A percentile compares a stretch with the other conserved stretches of the same genome.
Conservation (phyloP, 1,284 basidiomycete species). For the Fistulinella cinereoalba region DNA sequence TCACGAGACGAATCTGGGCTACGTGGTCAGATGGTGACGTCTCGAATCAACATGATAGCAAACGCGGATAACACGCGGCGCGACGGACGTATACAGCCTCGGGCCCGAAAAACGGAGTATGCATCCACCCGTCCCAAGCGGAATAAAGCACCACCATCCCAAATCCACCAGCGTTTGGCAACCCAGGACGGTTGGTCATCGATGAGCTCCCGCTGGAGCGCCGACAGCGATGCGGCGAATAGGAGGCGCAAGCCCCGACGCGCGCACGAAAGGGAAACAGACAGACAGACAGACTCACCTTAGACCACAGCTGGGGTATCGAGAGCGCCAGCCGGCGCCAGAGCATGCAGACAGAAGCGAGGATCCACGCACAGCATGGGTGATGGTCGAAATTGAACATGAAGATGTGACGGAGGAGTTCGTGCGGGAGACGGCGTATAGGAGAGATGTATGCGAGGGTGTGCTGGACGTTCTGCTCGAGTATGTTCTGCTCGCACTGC, state of each 20-base stretch:
- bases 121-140: slow-evolving; percentile 2
- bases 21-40: slow-evolving; percentile 2
- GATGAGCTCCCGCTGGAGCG: slow-evolving; percentile 10
- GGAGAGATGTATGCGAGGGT: slow-evolving; percentile 64
- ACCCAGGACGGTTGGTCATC: slow-evolving; percentile 1
- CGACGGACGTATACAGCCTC: not conserved
- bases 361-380: slow-evolving; percentile 66
- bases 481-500: slow-evolving; percentile 42
- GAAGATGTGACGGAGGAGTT: slow-evolving; percentile 66
- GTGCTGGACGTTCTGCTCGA: slow-evolving; percentile 48
- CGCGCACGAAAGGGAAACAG: not conserved
- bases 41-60: slow-evolving; percentile 1
- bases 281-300: slow-evolving; percentile 44
- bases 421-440: slow-evolving; percentile 61
- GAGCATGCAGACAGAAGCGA: slow-evolving; percentile 57
- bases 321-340: slow-evolving; percentile 62
- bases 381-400: slow-evolving; percentile 62
- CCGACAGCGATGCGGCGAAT: slow-evolving; percentile 9
- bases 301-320: slow-evolving; percentile 70
- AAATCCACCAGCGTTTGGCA: not conserved
- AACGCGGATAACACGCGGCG: slow-evolving; percentile 8
- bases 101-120: not conserved
- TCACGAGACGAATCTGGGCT: slow-evolving; percentile 64
- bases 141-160: not conserved
- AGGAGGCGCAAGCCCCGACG: slow-evolving; percentile 4